Percentiles rank a stretch among this genome's conserved stretches.
Conservation (phyloP, 2,329 filamentous ascomycete genomes). For the Emericellopsis atlantica region DNA sequence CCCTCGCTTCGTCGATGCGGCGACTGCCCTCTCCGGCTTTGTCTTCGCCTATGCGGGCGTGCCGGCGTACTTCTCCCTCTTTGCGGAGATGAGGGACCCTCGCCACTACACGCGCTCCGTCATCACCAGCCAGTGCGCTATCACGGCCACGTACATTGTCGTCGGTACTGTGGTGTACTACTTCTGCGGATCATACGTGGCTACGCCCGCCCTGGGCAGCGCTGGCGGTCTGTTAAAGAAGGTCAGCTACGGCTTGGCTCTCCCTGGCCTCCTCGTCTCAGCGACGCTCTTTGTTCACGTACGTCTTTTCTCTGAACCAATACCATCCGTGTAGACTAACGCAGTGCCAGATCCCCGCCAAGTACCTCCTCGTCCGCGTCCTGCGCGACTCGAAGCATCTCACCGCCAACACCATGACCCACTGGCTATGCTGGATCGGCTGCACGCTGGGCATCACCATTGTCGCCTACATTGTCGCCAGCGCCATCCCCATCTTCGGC, state of each 20-base stretch:
- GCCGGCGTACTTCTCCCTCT: constrained; percentile 19
- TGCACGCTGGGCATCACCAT: constrained; percentile 12
- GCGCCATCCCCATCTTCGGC: constrained; percentile 8
- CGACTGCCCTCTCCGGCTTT: constrained; percentile 16
- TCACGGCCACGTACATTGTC: constrained; percentile 17
- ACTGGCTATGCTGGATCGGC: constrained; percentile 17
- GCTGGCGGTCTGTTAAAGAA: constrained; percentile 27
- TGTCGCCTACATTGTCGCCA: constrained; percentile 13
- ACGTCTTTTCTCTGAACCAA: constrained; percentile 6
- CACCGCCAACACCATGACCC: constrained; percentile 8
- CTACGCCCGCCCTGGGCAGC: constrained; percentile 30
- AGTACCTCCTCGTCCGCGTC: constrained; percentile 13
- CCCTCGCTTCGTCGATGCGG: constrained; percentile 15
- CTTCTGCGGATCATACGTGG: constrained; percentile 30
- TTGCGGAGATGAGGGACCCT: constrained; percentile 19
- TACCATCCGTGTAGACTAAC: neutral
- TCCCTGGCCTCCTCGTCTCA: constrained; percentile 14
- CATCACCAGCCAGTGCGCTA: constrained; percentile 10
- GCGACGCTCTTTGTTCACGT: constrained; percentile 13
- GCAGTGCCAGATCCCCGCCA: constrained; percentile 8
- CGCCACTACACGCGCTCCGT: constrained; percentile 13
- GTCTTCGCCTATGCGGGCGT: constrained; percentile 24
- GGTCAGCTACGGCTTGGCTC: constrained; percentile 24
- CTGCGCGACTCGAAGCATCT: constrained; percentile 10
- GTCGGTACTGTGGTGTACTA: constrained; percentile 27